Percentiles rank a stretch among this genome's conserved stretches.
Evolutionary conservation across 1,139 yeast species (phyloP).

Genomic region (Hyphopichia burtonii): DNA sequence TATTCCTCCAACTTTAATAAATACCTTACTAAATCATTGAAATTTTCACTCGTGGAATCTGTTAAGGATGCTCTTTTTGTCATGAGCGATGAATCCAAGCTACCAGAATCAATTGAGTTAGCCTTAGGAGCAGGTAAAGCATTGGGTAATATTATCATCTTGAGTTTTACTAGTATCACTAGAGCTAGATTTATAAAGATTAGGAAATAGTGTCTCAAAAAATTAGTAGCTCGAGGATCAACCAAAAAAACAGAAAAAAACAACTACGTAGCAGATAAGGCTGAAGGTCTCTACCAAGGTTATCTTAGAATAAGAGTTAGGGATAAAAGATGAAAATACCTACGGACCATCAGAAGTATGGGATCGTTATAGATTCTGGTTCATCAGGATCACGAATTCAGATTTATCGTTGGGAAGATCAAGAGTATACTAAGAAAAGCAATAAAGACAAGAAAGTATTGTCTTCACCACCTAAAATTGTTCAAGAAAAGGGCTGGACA

Average conservation of each 20-base stretch:
- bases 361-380: slow-evolving; percentile 79
- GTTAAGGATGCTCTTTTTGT: slow-evolving; percentile 18
- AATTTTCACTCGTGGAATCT: slow-evolving; percentile 13
- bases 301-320: not conserved
- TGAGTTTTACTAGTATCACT: too few species aligned
- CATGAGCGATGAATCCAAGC: slow-evolving; percentile 13
- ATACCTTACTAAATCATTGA: slow-evolving; percentile 32
- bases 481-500: slow-evolving; percentile 60
- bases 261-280: not conserved
- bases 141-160: slow-evolving; percentile 33
- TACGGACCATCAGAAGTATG: slow-evolving; percentile 38
- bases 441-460: slow-evolving; percentile 24
- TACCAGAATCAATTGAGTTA: slow-evolving; percentile 4
- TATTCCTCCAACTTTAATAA: slow-evolving; percentile 35
- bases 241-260: not conserved
- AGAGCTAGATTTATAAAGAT: too few species aligned
- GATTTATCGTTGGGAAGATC: slow-evolving; percentile 65
- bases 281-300: too few species aligned
- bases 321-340: slow-evolving; percentile 9
- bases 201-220: too few species aligned
- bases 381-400: slow-evolving; percentile 78
- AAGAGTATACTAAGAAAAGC: slow-evolving; percentile 21
- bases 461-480: slow-evolving; percentile 60
- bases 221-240: not conserved
- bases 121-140: slow-evolving; percentile 28